Evolutionary conservation across 345 rosid genomes (phyloP).

Genomic region (Sonneratia caseolaris): DNA sequence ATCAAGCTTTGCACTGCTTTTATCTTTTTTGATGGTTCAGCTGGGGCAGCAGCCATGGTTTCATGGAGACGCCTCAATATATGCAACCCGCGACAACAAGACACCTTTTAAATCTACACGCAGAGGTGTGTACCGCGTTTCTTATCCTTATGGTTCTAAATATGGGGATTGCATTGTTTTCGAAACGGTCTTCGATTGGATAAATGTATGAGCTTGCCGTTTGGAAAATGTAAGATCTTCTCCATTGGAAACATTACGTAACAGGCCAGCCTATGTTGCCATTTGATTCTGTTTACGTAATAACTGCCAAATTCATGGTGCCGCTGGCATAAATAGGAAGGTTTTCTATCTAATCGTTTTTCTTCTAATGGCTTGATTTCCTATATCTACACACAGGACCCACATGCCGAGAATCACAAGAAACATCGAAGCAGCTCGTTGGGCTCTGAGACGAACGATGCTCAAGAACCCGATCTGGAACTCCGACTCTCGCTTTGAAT

Average conservation of each 20-base stretch:
- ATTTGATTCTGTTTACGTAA: too few species aligned
- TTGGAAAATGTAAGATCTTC: too few species aligned
- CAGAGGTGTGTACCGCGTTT: constrained; percentile 34
- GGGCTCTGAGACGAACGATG: constrained; percentile 65
- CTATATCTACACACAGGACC: constrained; percentile 20
- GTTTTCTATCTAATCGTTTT: too few species aligned
- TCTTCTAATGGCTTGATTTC: neutral
- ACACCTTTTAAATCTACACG: constrained; percentile 38
- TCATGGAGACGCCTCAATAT: constrained; percentile 47
- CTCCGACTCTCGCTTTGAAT: constrained; percentile 52
- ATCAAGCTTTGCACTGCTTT: neutral
- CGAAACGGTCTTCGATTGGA: too few species aligned
- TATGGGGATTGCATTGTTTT: too few species aligned
- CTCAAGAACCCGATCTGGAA: constrained; percentile 81
- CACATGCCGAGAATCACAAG: constrained; percentile 24
- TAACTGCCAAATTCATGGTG: too few species aligned
- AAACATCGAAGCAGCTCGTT: constrained; percentile 33
- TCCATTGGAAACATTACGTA: too few species aligned
- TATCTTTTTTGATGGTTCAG: constrained; percentile 20
- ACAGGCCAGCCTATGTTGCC: too few species aligned
- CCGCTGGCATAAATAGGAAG: too few species aligned
- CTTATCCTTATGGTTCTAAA: too few species aligned
- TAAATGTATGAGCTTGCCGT: too few species aligned
- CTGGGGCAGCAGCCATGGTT: constrained; percentile 50
- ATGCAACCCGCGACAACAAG: constrained; percentile 49